Conservation (phyloP, 1,284 basidiomycete genomes). For the Heterobasidion irregulare region DNA sequence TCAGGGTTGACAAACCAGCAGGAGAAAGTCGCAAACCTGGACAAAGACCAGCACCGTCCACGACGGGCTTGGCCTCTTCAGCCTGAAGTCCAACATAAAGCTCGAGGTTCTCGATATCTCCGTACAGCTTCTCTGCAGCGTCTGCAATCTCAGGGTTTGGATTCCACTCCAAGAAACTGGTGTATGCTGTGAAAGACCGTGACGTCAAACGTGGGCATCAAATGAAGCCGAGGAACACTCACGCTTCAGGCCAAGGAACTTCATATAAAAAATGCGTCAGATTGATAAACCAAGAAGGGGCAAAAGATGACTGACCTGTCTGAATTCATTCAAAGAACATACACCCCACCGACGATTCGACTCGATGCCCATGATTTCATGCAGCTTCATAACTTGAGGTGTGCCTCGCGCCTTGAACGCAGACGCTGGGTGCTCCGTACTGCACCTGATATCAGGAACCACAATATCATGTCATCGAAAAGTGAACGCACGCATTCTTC, state of each 20-base stretch:
- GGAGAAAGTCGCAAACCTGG: slow-evolving; percentile 38
- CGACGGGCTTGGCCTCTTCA: slow-evolving; percentile 68
- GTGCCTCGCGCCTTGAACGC: slow-evolving; percentile 76
- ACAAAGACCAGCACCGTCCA: slow-evolving; percentile 75
- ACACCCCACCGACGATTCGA: slow-evolving; percentile 74
- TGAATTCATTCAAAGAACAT: slow-evolving; percentile 82
- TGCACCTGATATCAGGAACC: slow-evolving; percentile 15
- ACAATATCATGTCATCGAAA: neutral
- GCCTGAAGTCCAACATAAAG: slow-evolving; percentile 66
- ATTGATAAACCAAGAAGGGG: neutral
- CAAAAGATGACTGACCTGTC: slow-evolving; percentile 36
- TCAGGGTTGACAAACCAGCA: neutral
- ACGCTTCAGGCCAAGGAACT: slow-evolving; percentile 74
- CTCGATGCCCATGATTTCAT: slow-evolving; percentile 81
- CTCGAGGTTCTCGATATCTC: slow-evolving; percentile 73
- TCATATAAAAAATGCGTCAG: neutral
- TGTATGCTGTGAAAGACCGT: slow-evolving; percentile 32
- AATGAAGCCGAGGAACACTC: slow-evolving; percentile 13
- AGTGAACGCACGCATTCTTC: slow-evolving; percentile 50
- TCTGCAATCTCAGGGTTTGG: slow-evolving; percentile 60
- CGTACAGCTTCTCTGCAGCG: slow-evolving; percentile 72
- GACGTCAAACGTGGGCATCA: neutral
- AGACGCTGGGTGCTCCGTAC: slow-evolving; percentile 66
- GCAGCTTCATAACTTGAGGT: slow-evolving; percentile 64
- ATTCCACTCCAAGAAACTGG: slow-evolving; percentile 79